phyloP scores from a whole-genome alignment of 345 rosid species.

The Linum usitatissimum region DNA sequence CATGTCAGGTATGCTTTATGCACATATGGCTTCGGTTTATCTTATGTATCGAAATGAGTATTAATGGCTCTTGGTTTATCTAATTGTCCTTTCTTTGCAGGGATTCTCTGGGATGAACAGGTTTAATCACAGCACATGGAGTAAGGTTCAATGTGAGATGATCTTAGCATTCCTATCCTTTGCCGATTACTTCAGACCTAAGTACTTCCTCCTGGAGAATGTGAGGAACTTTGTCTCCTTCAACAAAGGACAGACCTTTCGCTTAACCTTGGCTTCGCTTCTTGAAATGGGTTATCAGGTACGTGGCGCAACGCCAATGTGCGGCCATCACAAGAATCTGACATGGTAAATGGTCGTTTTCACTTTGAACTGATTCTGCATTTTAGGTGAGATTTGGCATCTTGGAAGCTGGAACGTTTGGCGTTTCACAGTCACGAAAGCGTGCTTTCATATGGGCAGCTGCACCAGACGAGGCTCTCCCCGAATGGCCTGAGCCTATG shows the following conservation, averaged over 20 bases:
- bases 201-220: conserved; percentile 79
- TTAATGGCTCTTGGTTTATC: not conserved
- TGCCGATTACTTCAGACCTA: conserved; percentile 87
- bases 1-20: conserved; percentile 55
- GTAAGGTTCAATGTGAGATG: conserved; percentile 71
- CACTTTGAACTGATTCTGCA: not conserved
- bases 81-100: conserved; percentile 29
- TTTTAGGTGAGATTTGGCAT: conserved; percentile 83
- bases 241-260: conserved; percentile 78
- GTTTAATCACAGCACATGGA: conserved; percentile 62
- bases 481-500: conserved; percentile 99
- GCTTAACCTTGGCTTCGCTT: conserved; percentile 59
- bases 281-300: conserved; percentile 56
- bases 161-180: conserved; percentile 43
- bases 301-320: not conserved
- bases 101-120: conserved; percentile 90
- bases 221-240: conserved; percentile 76
- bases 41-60: too few relatives aligned
- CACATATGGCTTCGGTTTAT: too few relatives aligned
- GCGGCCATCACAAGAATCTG: not conserved
- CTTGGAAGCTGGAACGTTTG: conserved; percentile 87
- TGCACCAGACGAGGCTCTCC: conserved; percentile 68
- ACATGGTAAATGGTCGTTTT: not conserved
- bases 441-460: conserved; percentile 94
- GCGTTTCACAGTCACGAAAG: conserved; percentile 81